Percentiles rank a stretch among this genome's conserved stretches.
These are phyloP conservation scores for Limonomyces culmigenus DNA, from an alignment of 1,284 basidiomycete genomes.

Conservation along the genomic window DNA sequence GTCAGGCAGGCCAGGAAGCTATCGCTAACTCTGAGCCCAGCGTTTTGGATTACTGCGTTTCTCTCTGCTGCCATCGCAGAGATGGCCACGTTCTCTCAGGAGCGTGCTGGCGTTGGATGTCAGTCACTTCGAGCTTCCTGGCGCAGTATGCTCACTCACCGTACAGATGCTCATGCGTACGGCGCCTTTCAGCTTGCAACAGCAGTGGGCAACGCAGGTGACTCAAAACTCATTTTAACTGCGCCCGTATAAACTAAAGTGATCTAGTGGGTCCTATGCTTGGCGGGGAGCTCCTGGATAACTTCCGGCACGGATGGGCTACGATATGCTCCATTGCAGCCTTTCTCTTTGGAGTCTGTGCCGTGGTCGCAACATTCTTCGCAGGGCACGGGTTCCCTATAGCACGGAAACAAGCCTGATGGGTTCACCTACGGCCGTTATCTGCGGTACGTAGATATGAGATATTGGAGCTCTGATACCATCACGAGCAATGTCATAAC, in stretches of 20 bases:
- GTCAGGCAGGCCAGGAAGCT: background rate
- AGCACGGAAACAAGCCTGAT: no score
- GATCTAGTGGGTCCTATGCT: slow-evolving; percentile 54
- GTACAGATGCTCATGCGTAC: slow-evolving; percentile 44
- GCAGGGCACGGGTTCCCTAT: no score
- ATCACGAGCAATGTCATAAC: no score
- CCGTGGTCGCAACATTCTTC: no score
- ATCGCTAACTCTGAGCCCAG: slow-evolving; percentile 16
- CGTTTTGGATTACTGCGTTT: slow-evolving; percentile 38
- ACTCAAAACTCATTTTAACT: no score
- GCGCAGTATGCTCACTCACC: slow-evolving; percentile 1
- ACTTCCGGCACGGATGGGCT: slow-evolving; percentile 33
- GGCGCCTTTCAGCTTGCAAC: slow-evolving; percentile 49
- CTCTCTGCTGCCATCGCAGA: slow-evolving; percentile 48
- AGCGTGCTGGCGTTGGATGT: slow-evolving; percentile 50
- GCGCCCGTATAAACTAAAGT: no score
- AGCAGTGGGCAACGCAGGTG: slow-evolving; percentile 42
- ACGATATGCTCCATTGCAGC: background rate
- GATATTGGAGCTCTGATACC: no score
- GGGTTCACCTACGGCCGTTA: no score
- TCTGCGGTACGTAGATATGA: no score
- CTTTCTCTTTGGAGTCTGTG: no score
- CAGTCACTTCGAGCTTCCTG: slow-evolving; percentile 12
- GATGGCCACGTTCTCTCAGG: slow-evolving; percentile 36
- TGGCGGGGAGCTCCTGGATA: slow-evolving; percentile 51